Evolutionary conservation across 2,329 filamentous ascomycete genomes (phyloP), one percentile per base, ranked within the genome.

Genomic region (Xylariaceae sp.): DNA sequence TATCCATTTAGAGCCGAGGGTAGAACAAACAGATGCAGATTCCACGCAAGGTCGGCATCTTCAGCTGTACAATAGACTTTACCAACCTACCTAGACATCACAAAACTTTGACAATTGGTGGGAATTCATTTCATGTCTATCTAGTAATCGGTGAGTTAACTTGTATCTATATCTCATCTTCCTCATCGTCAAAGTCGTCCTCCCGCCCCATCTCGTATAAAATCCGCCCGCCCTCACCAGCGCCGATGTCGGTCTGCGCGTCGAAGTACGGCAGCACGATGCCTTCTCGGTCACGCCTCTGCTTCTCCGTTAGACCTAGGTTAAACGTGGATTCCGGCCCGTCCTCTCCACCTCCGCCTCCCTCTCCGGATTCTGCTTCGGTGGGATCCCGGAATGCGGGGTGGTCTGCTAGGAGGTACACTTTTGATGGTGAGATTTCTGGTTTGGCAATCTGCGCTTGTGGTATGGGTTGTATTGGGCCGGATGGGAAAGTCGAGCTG

Each of bases 231-330:
- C 94, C 93, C 65, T 96, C 91, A 0, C 92, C 92, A 0, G 84
- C 81, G 1, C 86, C 87, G 45, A 85, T 81, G 41, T 87, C 88
- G 47, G 85, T 90, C 79, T 99, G 94, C 20, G 94, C 94, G 76
- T 99, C 94, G 73, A 95, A 97, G 71, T 99, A 97, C 13, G 94
- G 94, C 71, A 97, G 71, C 33, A 97, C 89, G 7, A 99, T 90
- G 0, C 89, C 90, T 65, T 97, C 93, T 21, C 94, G 79, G 44
- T 96, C 93, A 60, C 81, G 80, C 64, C 89, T 83, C 75, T 99
- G 94, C 76, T 94, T 92, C 54, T 96, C 93, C 15, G 93, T 97
- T 54, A 99, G 75, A 0, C 88, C 87, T 3, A 99, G 74, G 60
- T 89, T 88, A 69, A 99, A 99, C 0, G 93, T 96, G 8, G 89